Base-by-base conservation (phyloP, 805 yeast genomes). In the Ogataea glucozyma region DNA sequence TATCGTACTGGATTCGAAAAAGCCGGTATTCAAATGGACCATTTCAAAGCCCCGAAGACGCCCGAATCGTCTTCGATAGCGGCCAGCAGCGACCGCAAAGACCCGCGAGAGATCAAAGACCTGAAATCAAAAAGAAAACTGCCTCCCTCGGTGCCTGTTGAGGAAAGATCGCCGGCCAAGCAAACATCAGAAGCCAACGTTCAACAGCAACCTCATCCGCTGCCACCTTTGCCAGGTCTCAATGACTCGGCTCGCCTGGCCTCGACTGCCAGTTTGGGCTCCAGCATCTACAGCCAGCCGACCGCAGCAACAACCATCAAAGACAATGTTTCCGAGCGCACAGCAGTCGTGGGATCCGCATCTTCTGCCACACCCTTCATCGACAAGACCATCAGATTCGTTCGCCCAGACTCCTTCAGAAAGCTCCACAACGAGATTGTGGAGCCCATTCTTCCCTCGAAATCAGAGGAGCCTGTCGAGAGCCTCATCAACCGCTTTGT, bases 1-100 rank as follows among this genome's bases (percentile, higher is more conserved):
- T 64, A 64, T 43, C 48, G 67, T 21, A 59, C 67, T 2, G 66
- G 66, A 7, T 63, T 63, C 44, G 68, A 64, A 45, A 64, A 64
- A 44, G 67, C 67, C 1, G 68, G 68, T 3, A 55, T 59, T 27
- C 57, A 61, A 26, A 35, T 61, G 47, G 61, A 60, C 38, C 62
- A 61, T 42, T 48, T 54, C 12, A 41, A 45, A 12, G 33, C 40
- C 12, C 47, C 47, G n/a, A 29, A 12, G 19, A 16, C 27, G 11
- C 9, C 48, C n/a, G 27, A 17, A 4, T 29, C 47, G 7, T 31
- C 14, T 26, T 30, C 32, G 18, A 38, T n/a, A n/a, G 41, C 40
- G 17, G 22, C n/a, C n/a, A n/a, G n/a, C n/a, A n/a, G n/a, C n/a
- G n/a, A n/a, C n/a, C n/a, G n/a, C n/a, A n/a, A n/a, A n/a, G n/a